phyloP scores from a whole-genome alignment of 768 basidiomycete genomes.

The Peribolospora baueri region DNA sequence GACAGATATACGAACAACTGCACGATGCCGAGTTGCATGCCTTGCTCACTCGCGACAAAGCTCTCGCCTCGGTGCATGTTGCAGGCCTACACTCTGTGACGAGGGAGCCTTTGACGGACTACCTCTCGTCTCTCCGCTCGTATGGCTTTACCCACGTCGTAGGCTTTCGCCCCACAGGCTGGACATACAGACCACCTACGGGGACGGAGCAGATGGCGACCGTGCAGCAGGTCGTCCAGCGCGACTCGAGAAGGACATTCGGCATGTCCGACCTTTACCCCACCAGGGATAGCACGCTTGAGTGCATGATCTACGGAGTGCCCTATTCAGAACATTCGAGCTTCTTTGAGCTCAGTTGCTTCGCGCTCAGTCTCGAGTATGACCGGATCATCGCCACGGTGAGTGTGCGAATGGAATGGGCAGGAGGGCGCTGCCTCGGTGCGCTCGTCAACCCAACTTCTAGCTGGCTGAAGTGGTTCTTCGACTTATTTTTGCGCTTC shows the following conservation, averaged over 20 bases:
- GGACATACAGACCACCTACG: constrained; percentile 54
- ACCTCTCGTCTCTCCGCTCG: constrained; percentile 48
- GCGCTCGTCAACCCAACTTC: not conserved
- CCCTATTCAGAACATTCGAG: constrained; percentile 85
- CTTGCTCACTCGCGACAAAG: constrained; percentile 51
- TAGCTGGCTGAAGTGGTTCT: not conserved
- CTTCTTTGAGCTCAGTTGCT: constrained; percentile 48
- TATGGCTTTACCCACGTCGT: constrained; percentile 25
- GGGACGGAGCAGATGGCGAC: constrained; percentile 44
- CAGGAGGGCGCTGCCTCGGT: constrained; percentile 12
- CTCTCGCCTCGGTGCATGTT: constrained; percentile 57
- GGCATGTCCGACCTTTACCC: constrained; percentile 53
- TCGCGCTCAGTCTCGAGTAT: constrained; percentile 28
- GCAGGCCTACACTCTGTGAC: constrained; percentile 49
- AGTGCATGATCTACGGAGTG: constrained; percentile 13
- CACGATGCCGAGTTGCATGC: constrained; percentile 56
- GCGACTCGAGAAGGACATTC: constrained; percentile 41
- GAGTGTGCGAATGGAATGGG: constrained; percentile 18
- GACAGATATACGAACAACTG: constrained; percentile 47
- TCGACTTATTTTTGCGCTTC: not conserved
- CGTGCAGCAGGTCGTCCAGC: constrained; percentile 35
- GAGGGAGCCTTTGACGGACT: constrained; percentile 49
- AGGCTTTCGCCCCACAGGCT: constrained; percentile 82
- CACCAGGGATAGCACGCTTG: not conserved
- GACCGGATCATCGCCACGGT: constrained; percentile 77